Conservation (phyloP, 768 basidiomycete genomes). For the Leccinum imitatum region DNA sequence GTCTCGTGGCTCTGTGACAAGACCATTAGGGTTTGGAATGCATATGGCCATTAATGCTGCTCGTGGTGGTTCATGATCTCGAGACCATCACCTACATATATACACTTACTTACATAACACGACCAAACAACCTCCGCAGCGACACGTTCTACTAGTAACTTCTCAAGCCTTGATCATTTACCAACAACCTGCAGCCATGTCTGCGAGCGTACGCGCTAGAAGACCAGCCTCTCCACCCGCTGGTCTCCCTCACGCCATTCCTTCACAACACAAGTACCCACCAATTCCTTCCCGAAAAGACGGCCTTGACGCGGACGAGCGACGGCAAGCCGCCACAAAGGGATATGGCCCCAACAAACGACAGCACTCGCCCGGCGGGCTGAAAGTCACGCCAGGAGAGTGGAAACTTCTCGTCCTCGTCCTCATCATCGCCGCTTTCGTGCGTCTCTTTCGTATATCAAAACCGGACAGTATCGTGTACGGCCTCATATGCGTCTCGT, state of each 20-base stretch:
- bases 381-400: slow-evolving; percentile 67
- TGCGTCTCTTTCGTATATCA: slow-evolving; percentile 84
- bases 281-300: slow-evolving; percentile 50
- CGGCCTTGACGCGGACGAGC: slow-evolving; percentile 72
- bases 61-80: too few relatives aligned
- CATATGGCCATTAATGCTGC: too few relatives aligned
- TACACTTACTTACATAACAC: slow-evolving; percentile 4
- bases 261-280: slow-evolving; percentile 55
- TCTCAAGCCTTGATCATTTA: too few relatives aligned
- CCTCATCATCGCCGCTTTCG: slow-evolving; percentile 67
- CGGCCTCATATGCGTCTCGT: slow-evolving; percentile 32
- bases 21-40: too few relatives aligned
- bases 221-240: slow-evolving; percentile 69
- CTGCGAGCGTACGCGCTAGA: slow-evolving; percentile 58
- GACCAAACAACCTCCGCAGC: slow-evolving; percentile 20
- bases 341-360: slow-evolving; percentile 55
- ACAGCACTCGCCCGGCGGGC: slow-evolving; percentile 54
- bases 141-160: neutral
- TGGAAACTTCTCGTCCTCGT: slow-evolving; percentile 71
- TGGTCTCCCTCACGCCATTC: slow-evolving; percentile 37
- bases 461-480: slow-evolving; percentile 92
- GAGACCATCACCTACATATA: too few relatives aligned
- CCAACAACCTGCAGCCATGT: slow-evolving; percentile 30
- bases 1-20: too few relatives aligned
- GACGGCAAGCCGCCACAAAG: slow-evolving; percentile 67